Base-by-base conservation (phyloP, 208 protist species). In the Trypanosoma boissoni region DNA sequence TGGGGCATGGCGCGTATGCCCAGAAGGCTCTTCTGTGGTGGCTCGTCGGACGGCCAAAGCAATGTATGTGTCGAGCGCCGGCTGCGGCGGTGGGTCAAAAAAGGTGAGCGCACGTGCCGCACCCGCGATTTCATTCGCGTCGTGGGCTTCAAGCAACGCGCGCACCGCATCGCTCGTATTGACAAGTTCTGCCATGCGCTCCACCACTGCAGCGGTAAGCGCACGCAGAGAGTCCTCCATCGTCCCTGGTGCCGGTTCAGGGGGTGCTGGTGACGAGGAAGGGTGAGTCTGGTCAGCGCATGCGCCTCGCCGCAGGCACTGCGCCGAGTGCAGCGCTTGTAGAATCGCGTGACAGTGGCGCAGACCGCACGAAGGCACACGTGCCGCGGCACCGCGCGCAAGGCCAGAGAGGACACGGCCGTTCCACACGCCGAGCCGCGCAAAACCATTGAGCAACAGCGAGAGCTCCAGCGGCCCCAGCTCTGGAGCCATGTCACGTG, bases 381-480 rank as follows among this genome's bases (percentile, higher is more conserved):
- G 67, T 34, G 49, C 28, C 42, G 68, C 62, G 34, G 80, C 72
- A 54, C 75, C 78, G 39, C 48, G 26, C 12, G 76, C 64, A 23
- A 82, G 37, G 18, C 60, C 55, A 37, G 66, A 69, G 50, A 94
- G 57, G 27, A 91, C 58, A 0, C 72, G 80, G 21, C 72, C 81
- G 60, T 91, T 91, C 76, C 83, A 88, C 16, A 84, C 74, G 4
- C 83, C 81, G 26, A 88, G 79, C 43, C 78, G 73, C 24, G 76
- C 59, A 57, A 90, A 64, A 6, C 76, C 58, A 42, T 77, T 87
- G 14, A 91, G 53, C 12, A 91, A 44, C 44, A 94, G 68, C 6
- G 87, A 94, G 32, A 94, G 45, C 58, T 91, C 75, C 56, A 94
- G 50, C 29, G 81, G 81, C 31, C 83, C 73, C 56, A 94, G 73